Conservation (phyloP, 768 basidiomycete species). For the Mycena leptocephala region DNA sequence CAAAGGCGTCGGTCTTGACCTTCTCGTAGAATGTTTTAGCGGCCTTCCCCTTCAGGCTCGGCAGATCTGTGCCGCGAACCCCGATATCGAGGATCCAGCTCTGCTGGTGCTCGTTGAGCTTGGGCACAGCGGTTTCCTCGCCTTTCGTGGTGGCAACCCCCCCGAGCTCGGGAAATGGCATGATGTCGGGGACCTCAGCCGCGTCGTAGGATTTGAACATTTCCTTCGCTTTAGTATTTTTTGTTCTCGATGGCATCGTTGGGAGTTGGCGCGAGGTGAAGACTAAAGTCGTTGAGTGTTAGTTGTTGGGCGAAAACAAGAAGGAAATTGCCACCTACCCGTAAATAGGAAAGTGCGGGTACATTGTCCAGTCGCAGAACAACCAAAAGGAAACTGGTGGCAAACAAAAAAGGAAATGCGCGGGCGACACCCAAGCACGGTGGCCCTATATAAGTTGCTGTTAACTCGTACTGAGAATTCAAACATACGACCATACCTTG, state of each 20-base stretch:
- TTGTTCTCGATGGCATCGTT: not conserved
- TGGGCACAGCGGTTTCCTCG: constrained; percentile 3
- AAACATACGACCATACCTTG: not conserved
- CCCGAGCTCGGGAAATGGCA: constrained; percentile 6
- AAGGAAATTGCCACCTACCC: not conserved
- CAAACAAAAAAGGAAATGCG: too few relatives aligned
- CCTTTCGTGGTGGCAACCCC: not conserved
- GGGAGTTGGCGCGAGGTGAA: not conserved
- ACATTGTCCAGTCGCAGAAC: too few relatives aligned
- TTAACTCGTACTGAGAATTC: too few relatives aligned
- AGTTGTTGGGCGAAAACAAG: too few relatives aligned
- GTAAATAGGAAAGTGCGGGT: not conserved
- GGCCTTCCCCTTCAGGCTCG: not conserved
- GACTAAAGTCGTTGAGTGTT: not conserved
- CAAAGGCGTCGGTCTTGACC: constrained; percentile 14
- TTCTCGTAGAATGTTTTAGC: not conserved
- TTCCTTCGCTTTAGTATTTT: not conserved
- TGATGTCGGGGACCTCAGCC: not conserved
- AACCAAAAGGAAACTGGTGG: too few relatives aligned
- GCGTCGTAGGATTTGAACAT: constrained; percentile 19
- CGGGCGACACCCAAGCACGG: too few relatives aligned
- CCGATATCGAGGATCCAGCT: constrained; percentile 18
- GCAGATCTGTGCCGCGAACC: not conserved
- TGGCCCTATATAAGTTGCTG: too few relatives aligned
- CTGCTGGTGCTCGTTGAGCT: constrained; percentile 13